Evolutionary conservation across 1,284 basidiomycete species (phyloP).

Genomic region (Ganoderma meredithae): DNA sequence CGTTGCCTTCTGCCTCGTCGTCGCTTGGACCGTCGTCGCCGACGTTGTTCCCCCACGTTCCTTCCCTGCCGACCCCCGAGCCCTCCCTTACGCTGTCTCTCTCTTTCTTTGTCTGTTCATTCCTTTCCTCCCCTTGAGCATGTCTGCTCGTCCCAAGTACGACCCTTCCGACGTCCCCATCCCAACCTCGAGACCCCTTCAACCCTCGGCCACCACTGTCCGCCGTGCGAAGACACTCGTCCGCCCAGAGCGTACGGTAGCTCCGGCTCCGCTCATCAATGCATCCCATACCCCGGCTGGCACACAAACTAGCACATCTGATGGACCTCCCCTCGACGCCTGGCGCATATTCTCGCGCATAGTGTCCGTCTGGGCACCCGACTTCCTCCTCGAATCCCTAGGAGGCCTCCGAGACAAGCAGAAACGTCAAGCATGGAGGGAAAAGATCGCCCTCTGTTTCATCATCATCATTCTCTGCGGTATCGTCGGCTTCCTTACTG

Average conservation of each 20-base stretch:
- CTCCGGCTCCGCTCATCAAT: slow-evolving; percentile 93
- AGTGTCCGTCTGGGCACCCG: slow-evolving; percentile 93
- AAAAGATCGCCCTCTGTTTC: slow-evolving; percentile 94
- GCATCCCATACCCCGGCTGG: slow-evolving; percentile 51
- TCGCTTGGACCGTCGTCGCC: slow-evolving; percentile 14
- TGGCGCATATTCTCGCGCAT: slow-evolving; percentile 87
- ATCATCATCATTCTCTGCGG: slow-evolving; percentile 84
- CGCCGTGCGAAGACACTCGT: slow-evolving; percentile 95
- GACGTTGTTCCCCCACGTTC: slow-evolving; percentile 28
- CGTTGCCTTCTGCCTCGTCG: slow-evolving; percentile 31
- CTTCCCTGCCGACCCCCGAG: slow-evolving; percentile 23
- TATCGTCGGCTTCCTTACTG: slow-evolving; percentile 90
- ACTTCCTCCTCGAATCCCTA: slow-evolving; percentile 73
- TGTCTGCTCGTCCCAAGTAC: slow-evolving; percentile 33
- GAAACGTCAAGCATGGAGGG: slow-evolving; percentile 93
- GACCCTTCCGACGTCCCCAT: slow-evolving; percentile 65
- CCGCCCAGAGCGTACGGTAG: slow-evolving; percentile 93
- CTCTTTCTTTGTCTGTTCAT: slow-evolving; percentile 18
- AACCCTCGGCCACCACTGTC: slow-evolving; percentile 64
- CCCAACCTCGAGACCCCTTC: slow-evolving; percentile 66
- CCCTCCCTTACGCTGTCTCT: slow-evolving; percentile 24
- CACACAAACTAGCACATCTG: slow-evolving; percentile 40
- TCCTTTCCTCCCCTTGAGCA: slow-evolving; percentile 26
- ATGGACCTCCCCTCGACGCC: slow-evolving; percentile 60
- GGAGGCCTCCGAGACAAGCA: slow-evolving; percentile 85